Evolutionary conservation across 257 asterid species (phyloP).

Genomic region (Primulina eburnea): DNA sequence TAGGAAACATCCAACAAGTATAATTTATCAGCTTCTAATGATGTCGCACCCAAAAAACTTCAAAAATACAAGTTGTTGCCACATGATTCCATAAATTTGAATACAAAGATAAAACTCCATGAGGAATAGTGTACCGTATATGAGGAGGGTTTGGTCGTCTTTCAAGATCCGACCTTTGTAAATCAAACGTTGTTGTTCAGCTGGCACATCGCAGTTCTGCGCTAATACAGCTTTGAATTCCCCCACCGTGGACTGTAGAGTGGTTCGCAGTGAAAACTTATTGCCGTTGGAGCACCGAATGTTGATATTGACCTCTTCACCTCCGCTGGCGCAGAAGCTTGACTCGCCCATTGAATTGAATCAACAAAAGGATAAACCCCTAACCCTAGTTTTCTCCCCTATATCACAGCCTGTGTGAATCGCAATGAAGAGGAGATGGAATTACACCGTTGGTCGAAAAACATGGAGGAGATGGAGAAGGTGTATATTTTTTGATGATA

Average conservation of each 20-base stretch:
- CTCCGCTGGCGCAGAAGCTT: constrained; percentile 32
- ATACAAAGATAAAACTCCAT: neutral
- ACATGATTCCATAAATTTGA: neutral
- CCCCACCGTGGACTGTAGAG: constrained; percentile 48
- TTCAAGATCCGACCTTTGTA: constrained; percentile 64
- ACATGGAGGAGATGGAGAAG: too few relatives aligned
- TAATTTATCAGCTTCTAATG: constrained; percentile 1
- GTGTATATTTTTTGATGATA: too few relatives aligned
- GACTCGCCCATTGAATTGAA: constrained; percentile 32
- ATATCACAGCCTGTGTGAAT: too few relatives aligned
- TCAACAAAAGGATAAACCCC: too few relatives aligned
- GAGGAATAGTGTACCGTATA: constrained; percentile 42
- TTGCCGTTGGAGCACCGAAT: constrained; percentile 61
- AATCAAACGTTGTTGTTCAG: constrained; percentile 59
- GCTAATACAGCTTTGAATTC: constrained; percentile 55
- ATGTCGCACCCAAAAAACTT: neutral
- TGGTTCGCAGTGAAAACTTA: constrained; percentile 50
- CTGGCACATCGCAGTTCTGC: constrained; percentile 49
- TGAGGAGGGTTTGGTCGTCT: constrained; percentile 53
- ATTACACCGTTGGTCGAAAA: too few relatives aligned
- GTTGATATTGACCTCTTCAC: constrained; percentile 51
- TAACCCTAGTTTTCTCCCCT: too few relatives aligned
- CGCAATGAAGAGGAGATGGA: too few relatives aligned
- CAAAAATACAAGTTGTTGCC: neutral
- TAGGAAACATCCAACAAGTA: neutral